A percentile compares a stretch with the other conserved stretches of the same genome.
phyloP scores from a whole-genome alignment of 2,329 filamentous ascomycete genomes.

The Phyllosticta capitalensis region DNA sequence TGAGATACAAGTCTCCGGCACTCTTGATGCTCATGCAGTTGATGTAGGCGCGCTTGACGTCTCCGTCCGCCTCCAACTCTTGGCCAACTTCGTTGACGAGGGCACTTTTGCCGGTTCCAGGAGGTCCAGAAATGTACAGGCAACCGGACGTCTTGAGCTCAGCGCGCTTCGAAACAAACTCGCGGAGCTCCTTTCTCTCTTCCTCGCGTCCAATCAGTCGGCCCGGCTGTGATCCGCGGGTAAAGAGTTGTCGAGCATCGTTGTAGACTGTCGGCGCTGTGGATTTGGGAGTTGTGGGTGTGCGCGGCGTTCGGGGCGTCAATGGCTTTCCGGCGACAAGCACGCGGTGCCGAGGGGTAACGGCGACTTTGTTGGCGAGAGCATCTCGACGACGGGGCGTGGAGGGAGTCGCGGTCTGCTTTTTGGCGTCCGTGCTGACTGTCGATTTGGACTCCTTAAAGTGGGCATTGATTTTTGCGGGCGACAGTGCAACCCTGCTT shows the following conservation, averaged over 20 bases:
- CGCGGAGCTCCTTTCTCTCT: conserved; percentile 54
- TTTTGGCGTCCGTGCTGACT: conserved; percentile 38
- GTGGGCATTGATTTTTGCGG: conserved; percentile 38
- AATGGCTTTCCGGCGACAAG: conserved; percentile 65
- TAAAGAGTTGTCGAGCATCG: conserved; percentile 76
- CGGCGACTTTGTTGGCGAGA: conserved; percentile 55
- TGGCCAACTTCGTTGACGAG: conserved; percentile 74
- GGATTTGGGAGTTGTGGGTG: conserved; percentile 57
- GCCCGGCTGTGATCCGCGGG: conserved; percentile 64
- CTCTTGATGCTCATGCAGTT: conserved; percentile 97
- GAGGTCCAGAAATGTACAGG: conserved; percentile 89
- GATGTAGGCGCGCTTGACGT: conserved; percentile 65
- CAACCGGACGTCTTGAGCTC: conserved; percentile 60
- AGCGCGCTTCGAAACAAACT: conserved; percentile 59
- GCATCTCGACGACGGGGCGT: conserved; percentile 75
- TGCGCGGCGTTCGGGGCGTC: conserved; percentile 70
- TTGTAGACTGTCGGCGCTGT: conserved; percentile 72
- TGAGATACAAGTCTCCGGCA: conserved; percentile 74
- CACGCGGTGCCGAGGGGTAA: conserved; percentile 77
- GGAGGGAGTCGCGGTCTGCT: conserved; percentile 43
- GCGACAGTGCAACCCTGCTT: conserved; percentile 33
- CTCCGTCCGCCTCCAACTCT: conserved; percentile 41
- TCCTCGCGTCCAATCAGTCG: conserved; percentile 68
- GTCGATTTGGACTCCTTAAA: conserved; percentile 36
- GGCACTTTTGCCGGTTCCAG: conserved; percentile 93